phyloP scores from a whole-genome alignment of 257 asterid genomes.

The Datura wrightii region DNA sequence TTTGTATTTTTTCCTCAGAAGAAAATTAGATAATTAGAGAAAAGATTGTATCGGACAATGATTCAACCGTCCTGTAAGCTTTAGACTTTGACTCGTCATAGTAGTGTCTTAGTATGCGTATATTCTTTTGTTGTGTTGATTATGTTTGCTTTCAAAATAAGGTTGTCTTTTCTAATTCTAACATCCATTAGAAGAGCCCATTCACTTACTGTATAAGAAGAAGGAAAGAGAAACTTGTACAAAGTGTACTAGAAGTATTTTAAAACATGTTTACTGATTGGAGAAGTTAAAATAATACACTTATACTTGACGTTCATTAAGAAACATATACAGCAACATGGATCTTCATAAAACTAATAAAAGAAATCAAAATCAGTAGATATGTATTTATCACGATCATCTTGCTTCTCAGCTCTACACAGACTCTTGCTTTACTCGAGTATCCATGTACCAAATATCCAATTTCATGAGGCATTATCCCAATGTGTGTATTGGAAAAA shows the following conservation, averaged over 20 bases:
- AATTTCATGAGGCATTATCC: not conserved
- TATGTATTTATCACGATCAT: not conserved
- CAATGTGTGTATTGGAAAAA: not conserved
- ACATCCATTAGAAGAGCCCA: not conserved
- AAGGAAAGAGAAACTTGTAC: not conserved
- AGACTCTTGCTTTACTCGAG: not conserved
- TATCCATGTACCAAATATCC: not conserved
- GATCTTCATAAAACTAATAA: not conserved
- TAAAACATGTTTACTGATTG: conserved; percentile 3
- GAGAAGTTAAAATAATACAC: not conserved
- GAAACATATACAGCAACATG: not conserved
- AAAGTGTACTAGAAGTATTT: not conserved
- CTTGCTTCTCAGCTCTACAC: conserved; percentile 11
- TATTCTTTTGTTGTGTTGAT: too few relatives aligned
- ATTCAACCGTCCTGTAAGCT: too few relatives aligned
- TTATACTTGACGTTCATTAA: not conserved
- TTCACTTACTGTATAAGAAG: not conserved
- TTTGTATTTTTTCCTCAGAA: too few relatives aligned
- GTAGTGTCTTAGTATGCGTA: too few relatives aligned
- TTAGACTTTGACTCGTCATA: too few relatives aligned
- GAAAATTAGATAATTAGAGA: too few relatives aligned
- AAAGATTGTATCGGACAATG: too few relatives aligned
- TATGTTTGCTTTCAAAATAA: too few relatives aligned
- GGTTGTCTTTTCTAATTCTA: too few relatives aligned
- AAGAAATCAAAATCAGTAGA: not conserved